These are phyloP conservation scores for Syzygium malaccense DNA, from an alignment of 441 rosid genomes.

Conservation along the genomic window DNA sequence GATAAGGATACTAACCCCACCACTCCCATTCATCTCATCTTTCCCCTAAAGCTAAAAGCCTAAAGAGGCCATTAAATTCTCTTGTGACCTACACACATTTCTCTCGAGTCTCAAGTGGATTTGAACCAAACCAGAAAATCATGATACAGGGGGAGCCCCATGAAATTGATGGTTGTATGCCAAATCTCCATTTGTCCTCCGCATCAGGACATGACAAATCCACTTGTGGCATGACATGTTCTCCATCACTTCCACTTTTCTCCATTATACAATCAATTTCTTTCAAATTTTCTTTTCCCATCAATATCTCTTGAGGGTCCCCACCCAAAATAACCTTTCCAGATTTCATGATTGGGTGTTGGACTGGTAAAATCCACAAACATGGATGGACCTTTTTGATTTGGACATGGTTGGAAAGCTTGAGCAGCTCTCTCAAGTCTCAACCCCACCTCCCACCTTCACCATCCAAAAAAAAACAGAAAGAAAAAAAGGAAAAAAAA, in stretches of 20 bases:
- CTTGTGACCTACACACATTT: background rate
- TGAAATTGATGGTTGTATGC: background rate
- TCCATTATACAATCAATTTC: background rate
- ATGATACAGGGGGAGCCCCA: background rate
- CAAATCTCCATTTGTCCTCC: background rate
- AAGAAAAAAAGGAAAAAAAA: background rate
- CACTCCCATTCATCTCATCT: background rate
- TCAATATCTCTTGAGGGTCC: background rate
- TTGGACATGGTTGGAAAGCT: conserved; percentile 17
- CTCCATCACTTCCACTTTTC: conserved; percentile 5
- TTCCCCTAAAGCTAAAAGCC: background rate
- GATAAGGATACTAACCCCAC: background rate
- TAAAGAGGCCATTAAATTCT: background rate
- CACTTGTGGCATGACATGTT: background rate
- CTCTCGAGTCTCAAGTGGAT: background rate
- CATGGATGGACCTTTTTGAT: conserved; percentile 14
- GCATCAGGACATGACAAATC: background rate
- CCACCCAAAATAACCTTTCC: conserved; percentile 1
- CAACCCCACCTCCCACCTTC: background rate
- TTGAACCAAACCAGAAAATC: background rate
- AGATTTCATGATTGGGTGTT: conserved; percentile 8
- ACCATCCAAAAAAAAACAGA: background rate
- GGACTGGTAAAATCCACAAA: conserved; percentile 1
- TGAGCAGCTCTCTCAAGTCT: background rate
- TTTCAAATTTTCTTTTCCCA: background rate